Evolutionary conservation across 1,139 yeast species (phyloP), one percentile per base, ranked within the genome.

Genomic region (Diutina rugosa): DNA sequence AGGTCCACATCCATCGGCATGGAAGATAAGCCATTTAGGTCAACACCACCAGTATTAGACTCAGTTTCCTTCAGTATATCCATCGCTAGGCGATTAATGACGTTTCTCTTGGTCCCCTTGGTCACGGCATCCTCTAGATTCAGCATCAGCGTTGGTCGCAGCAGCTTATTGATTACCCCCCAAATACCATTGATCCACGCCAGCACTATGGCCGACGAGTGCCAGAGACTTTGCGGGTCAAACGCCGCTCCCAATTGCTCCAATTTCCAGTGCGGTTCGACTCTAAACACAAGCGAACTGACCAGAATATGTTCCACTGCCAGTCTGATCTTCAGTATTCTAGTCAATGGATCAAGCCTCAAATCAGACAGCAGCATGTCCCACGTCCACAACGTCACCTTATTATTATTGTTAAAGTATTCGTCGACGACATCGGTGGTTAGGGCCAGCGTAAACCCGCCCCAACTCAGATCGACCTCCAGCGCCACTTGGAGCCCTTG

Each of bases 201-300:
- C 53, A 49, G 53, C 28, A 29, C 29, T 12, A 32, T n/a, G n/a
- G 53, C 53, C 45, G 32, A 21, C n/a, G 53, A 16, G 53, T 49
- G 53, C 53, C 53, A 49, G 12, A 49, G 16, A 32, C 32, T 49
- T 6, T n/a, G 4, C 1, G 44, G 4, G 10, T 49, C 53, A 32
- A 49, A 49, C 16, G 6, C n/a, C 14, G 29, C 29, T 4, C 29
- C 28, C 16, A 49, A 6, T 14, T 10, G 35, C 7, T 4, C 44
- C 28, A 10, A 12, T 16, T 49, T 30, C 53, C 53, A 49, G 12
- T 49, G 9, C 7, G 53, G 53, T 16, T 32, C 26, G n/a, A 49
- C 4, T 38, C 32, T 9, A 49, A 49, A 49, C 16, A 8, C 21
- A 6, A 49, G 32, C 10, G 53, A n/a, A 16, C 44, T 16, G n/a